These are phyloP conservation scores for Pythium coloratum DNA, from an alignment of 352 stramenopile species.

Conservation along the genomic window DNA sequence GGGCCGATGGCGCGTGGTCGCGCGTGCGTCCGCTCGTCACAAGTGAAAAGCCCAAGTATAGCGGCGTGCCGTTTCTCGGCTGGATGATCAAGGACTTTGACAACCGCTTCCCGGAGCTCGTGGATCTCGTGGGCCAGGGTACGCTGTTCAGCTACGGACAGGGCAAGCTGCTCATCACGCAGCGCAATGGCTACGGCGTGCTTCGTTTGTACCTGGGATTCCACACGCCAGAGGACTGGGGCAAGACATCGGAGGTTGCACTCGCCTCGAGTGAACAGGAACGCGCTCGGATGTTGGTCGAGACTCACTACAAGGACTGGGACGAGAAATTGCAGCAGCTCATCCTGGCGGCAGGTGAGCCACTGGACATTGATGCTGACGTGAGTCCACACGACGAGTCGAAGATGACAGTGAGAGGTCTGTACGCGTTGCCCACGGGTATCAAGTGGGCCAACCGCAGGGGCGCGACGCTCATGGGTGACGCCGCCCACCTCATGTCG, in stretches of 20 bases:
- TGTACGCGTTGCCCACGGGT: constrained; percentile 23
- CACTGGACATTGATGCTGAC: background rate
- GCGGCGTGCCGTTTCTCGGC: constrained; percentile 18
- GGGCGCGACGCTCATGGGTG: constrained; percentile 32
- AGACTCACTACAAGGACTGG: constrained; percentile 23
- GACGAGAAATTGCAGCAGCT: constrained; percentile 10
- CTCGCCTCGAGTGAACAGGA: constrained; percentile 3
- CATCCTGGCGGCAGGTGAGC: constrained; percentile 3
- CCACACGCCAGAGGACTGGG: constrained; percentile 7
- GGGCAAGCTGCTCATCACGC: constrained; percentile 20
- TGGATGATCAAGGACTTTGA: constrained; percentile 23
- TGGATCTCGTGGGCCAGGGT: constrained; percentile 23
- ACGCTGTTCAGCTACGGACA: constrained; percentile 20
- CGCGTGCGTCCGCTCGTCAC: constrained; percentile 21
- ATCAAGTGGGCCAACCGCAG: constrained; percentile 16
- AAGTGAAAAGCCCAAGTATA: constrained; percentile 3
- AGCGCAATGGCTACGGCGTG: constrained; percentile 28
- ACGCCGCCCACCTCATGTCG: constrained; percentile 40
- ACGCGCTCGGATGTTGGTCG: constrained; percentile 8
- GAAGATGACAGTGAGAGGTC: constrained; percentile 8
- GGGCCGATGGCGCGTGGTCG: constrained; percentile 28
- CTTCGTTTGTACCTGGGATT: constrained; percentile 28
- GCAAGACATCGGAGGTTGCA: constrained; percentile 8
- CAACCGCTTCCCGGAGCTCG: constrained; percentile 20
- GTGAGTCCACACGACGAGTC: background rate